These are phyloP conservation scores for Fusarium foetens DNA, from an alignment of 2,329 filamentous ascomycete species.

Conservation along the genomic window DNA sequence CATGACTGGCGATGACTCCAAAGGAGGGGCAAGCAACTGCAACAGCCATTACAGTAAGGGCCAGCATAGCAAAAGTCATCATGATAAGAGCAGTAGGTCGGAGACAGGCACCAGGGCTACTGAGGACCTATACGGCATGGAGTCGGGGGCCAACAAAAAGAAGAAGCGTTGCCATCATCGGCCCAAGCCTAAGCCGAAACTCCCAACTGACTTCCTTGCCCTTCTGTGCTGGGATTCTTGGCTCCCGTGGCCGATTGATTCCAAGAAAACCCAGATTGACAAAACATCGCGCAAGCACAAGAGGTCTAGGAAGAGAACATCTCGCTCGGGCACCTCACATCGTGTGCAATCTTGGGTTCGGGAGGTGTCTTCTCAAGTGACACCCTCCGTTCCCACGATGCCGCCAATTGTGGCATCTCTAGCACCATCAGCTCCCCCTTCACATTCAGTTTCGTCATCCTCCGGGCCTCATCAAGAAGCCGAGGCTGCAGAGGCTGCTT, in stretches of 20 bases:
- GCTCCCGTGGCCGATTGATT: neutral
- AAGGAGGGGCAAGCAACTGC: neutral
- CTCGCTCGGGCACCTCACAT: neutral
- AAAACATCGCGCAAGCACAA: neutral
- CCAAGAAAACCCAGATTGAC: neutral
- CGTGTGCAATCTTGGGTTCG: neutral
- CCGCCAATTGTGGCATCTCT: neutral
- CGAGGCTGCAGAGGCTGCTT: neutral
- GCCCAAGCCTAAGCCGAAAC: neutral
- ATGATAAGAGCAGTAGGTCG: neutral
- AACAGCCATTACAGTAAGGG: neutral
- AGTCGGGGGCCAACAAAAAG: neutral
- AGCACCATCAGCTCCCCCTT: neutral
- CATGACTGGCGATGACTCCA: neutral
- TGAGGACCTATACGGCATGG: neutral
- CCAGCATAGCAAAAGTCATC: neutral
- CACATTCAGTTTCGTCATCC: neutral
- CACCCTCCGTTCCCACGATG: neutral
- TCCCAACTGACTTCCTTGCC: neutral
- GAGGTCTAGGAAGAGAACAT: neutral
- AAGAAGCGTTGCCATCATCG: neutral
- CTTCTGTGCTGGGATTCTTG: slow-evolving; percentile 4
- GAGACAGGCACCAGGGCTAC: neutral
- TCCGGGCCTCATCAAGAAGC: neutral
- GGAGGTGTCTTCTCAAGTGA: neutral